Conservation (phyloP, 192 early-diverging fungal species). For the Podila horticola region DNA sequence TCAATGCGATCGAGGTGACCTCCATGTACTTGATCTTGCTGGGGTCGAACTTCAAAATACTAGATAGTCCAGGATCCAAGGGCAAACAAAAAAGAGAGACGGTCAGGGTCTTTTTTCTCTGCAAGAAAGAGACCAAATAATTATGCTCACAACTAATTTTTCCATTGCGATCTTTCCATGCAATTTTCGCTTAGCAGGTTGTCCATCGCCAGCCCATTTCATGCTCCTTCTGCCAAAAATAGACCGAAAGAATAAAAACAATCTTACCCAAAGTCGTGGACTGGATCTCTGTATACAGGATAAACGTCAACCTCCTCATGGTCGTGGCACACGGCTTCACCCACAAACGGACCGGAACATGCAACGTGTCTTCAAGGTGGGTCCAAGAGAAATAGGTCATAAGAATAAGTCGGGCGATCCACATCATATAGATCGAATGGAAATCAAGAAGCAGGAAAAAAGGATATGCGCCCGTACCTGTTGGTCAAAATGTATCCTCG, state of each 20-base stretch:
- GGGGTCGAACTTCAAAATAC: slow-evolving; percentile 72
- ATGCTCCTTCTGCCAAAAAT: background rate
- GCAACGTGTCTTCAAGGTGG: slow-evolving; percentile 62
- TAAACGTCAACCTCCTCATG: slow-evolving; percentile 82
- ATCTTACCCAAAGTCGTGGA: slow-evolving; percentile 82
- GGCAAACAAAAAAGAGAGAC: background rate
- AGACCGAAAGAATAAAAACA: background rate
- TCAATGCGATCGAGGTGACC: slow-evolving; percentile 70
- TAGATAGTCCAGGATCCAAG: slow-evolving; percentile 6
- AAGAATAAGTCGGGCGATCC: background rate
- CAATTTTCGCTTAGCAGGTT: background rate
- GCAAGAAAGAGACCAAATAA: background rate
- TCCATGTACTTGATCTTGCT: slow-evolving; percentile 78
- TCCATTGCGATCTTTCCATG: background rate
- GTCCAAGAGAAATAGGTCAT: background rate
- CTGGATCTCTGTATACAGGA: slow-evolving; percentile 76
- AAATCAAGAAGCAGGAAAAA: background rate
- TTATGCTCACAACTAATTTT: background rate
- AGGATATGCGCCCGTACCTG: slow-evolving; percentile 46
- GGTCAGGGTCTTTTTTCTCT: too few relatives aligned
- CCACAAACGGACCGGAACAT: slow-evolving; percentile 86
- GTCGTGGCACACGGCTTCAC: slow-evolving; percentile 82
- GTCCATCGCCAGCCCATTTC: background rate
- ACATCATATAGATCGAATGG: background rate
- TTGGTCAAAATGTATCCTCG: slow-evolving; percentile 78